Percentiles rank a stretch among this genome's conserved stretches.
Evolutionary conservation across 2,329 filamentous ascomycete species (phyloP).

Genomic region (Falciphora oryzae): DNA sequence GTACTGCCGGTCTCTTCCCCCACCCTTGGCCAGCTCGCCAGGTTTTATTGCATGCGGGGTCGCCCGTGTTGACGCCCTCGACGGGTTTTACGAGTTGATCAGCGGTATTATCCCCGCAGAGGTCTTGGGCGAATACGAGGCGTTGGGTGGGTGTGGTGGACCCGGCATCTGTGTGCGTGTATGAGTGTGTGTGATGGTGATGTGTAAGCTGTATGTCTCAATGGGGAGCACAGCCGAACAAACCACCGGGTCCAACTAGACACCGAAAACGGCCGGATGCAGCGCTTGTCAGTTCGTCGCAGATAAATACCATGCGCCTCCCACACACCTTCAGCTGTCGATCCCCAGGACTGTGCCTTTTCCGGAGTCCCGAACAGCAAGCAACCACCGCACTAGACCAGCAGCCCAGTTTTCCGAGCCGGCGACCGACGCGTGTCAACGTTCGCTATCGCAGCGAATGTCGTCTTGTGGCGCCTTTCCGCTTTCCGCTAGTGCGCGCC

Average conservation of each 20-base stretch:
- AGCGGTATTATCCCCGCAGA: background rate
- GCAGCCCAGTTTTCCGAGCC: background rate
- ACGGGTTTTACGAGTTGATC: background rate
- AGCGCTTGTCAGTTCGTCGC: background rate
- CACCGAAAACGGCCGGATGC: too few relatives aligned
- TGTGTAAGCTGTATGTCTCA: background rate
- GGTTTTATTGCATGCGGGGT: background rate
- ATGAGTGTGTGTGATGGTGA: background rate
- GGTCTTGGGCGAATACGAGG: background rate
- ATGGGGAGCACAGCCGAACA: background rate
- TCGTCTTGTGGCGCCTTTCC: background rate
- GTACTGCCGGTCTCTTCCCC: background rate
- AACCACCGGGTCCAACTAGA: background rate
- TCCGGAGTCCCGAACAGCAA: background rate
- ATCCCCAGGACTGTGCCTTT: background rate
- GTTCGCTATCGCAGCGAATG: too few relatives aligned
- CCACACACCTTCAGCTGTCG: background rate
- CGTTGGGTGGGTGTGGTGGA: background rate
- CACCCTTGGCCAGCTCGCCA: background rate
- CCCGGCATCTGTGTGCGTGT: background rate
- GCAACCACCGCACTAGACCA: background rate
- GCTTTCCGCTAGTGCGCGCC: background rate
- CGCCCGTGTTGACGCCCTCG: background rate
- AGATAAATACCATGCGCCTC: background rate
- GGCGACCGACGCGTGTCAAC: background rate